Conservation (phyloP, 257 asterid species). For the Parsonsia alboflavescens region DNA sequence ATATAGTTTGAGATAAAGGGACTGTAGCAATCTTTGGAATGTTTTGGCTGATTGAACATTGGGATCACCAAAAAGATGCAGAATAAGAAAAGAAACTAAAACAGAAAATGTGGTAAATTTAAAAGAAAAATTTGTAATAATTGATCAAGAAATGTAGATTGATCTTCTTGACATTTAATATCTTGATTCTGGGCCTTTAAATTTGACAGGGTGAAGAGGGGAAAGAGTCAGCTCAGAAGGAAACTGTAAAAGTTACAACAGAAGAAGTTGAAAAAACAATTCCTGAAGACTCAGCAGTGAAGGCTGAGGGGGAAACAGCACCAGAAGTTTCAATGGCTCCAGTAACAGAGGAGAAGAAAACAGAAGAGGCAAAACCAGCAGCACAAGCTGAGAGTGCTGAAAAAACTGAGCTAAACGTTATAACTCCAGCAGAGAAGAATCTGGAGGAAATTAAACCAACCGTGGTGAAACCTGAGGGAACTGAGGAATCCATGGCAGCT, state of each 20-base stretch:
- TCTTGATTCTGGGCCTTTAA: too few relatives aligned
- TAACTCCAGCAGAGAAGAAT: conserved; percentile 3
- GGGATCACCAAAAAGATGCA: too few relatives aligned
- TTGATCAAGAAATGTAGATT: background rate
- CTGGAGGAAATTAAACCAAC: conserved; percentile 13
- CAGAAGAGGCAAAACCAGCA: conserved; percentile 14
- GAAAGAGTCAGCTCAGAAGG: conserved; percentile 6
- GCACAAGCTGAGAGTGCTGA: conserved; percentile 6
- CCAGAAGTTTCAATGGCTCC: conserved; percentile 5
- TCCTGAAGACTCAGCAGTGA: conserved; percentile 16
- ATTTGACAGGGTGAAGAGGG: conserved; percentile 4
- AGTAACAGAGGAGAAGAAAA: conserved; percentile 13
- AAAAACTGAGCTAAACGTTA: background rate
- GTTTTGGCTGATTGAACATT: too few relatives aligned
- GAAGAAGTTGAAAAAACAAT: conserved; percentile 13
- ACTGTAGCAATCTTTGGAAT: too few relatives aligned
- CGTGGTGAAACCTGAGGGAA: conserved; percentile 2
- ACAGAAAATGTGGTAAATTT: too few relatives aligned
- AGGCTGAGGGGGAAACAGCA: conserved; percentile 10
- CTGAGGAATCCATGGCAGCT: too few relatives aligned
- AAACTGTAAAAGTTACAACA: conserved; percentile 12
- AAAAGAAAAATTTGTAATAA: background rate
- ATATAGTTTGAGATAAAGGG: too few relatives aligned
- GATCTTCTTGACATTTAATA: too few relatives aligned
- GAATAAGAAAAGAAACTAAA: too few relatives aligned